Evolutionary conservation across 2,329 filamentous ascomycete genomes (phyloP), one percentile per base, ranked within the genome.

Genomic region (Reticulascus tulasneorum): DNA sequence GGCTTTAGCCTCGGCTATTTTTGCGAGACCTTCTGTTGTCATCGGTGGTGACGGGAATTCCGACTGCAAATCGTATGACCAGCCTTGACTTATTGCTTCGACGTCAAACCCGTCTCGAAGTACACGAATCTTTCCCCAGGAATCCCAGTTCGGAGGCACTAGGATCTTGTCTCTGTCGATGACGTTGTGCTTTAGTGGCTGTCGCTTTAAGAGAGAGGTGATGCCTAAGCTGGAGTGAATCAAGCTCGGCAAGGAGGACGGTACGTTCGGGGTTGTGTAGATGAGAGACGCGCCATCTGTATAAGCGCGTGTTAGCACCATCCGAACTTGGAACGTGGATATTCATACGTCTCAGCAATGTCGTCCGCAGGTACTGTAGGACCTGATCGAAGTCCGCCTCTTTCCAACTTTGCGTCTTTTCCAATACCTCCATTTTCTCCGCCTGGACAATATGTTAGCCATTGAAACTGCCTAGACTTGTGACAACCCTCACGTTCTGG

Each of bases 381-480:
- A 98, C 86, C 48, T 93, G 90, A 59, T 98, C 93, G 53, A 98
- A 98, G 51, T 94, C 85, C 48, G 94, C 88, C 61, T 98, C 93
- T 62, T 89, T 91, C 89, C 91, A 98, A 11, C 84, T 81, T 40
- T 90, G 82, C 33, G 88, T 90, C 58, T 86, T 88, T 63, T 97
- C 93, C 39, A 98, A 63, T 24, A 79, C 77, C 54, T 97, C 90
- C 59, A 97, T 94, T 59, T 86, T 89, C 62, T 94, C 87, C 11
- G 88, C 77, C 82, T 88, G 47, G 7, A 13, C 25, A 6, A 25
- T 33, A 39, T n/a, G 53, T 53, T 50, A 59, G 50, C 29, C 32
- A 5, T 18, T 32, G 29, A 12, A 5, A 16, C 2, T 9, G 15
- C 12, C n/a, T 6, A 3, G 5, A 3, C 7, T 9, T n/a, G 11